Conservation (phyloP, 768 basidiomycete species). For the Sistotremastrum suecicum region DNA sequence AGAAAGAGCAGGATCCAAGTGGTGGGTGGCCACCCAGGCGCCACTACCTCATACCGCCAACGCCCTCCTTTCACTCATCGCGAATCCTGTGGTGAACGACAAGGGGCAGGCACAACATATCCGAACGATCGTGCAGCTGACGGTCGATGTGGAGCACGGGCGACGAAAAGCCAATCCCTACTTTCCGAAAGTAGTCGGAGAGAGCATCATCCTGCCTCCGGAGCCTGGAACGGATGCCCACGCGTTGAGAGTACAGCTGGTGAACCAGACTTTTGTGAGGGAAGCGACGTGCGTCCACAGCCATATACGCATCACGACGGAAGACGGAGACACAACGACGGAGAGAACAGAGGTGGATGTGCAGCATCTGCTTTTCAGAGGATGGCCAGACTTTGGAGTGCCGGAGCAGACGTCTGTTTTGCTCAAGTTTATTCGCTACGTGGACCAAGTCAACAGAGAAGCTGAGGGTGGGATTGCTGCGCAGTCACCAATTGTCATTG, state of each 20-base stretch:
- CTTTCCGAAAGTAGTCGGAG: slow-evolving; percentile 49
- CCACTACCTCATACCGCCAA: slow-evolving; percentile 58
- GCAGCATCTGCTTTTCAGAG: slow-evolving; percentile 56
- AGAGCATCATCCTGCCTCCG: slow-evolving; percentile 18
- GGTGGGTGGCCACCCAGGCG: slow-evolving; percentile 82
- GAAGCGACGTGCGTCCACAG: slow-evolving; percentile 51
- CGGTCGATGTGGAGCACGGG: slow-evolving; percentile 54
- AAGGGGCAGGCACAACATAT: slow-evolving; percentile 26
- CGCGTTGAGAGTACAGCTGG: slow-evolving; percentile 44
- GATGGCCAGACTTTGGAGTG: slow-evolving; percentile 83
- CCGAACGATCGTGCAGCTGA: slow-evolving; percentile 73
- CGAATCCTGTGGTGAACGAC: slow-evolving; percentile 7
- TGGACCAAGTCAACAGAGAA: slow-evolving; percentile 46
- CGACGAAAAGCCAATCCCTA: slow-evolving; percentile 65
- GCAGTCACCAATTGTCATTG: slow-evolving; percentile 67
- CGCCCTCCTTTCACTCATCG: slow-evolving; percentile 59
- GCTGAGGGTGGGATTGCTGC: slow-evolving; percentile 23
- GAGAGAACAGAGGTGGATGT: slow-evolving; percentile 29
- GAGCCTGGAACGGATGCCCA: slow-evolving; percentile 12
- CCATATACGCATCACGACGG: slow-evolving; percentile 34
- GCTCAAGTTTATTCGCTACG: slow-evolving; percentile 47
- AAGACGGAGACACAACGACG: slow-evolving; percentile 15
- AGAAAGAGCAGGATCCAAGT: slow-evolving; percentile 55
- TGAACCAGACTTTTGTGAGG: slow-evolving; percentile 28
- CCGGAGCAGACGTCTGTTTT: slow-evolving; percentile 49